A percentile compares a stretch with the other conserved stretches of the same genome.
phyloP scores from a whole-genome alignment of 768 basidiomycete species.

The Kwoniella bestiolae region DNA sequence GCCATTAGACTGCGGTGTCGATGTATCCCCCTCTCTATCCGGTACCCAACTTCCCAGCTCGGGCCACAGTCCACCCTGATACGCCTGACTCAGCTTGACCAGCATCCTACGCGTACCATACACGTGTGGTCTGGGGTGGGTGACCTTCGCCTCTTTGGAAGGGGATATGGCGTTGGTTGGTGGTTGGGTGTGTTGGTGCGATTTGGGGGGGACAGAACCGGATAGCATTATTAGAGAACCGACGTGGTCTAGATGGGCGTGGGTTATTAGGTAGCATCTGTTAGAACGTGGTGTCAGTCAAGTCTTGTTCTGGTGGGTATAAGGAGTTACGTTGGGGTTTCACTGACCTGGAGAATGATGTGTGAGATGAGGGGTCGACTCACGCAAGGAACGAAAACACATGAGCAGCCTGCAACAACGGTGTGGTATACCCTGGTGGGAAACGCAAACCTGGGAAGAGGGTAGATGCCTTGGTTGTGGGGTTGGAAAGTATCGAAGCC shows the following conservation, averaged over 20 bases:
- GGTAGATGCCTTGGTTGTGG: slow-evolving; percentile 5
- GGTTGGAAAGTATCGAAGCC: slow-evolving; percentile 62
- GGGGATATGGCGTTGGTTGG: slow-evolving; percentile 14
- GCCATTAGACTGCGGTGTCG: background rate
- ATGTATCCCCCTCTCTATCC: slow-evolving; percentile 7
- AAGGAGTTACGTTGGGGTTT: too few species aligned
- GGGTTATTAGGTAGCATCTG: slow-evolving; percentile 83
- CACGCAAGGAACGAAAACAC: slow-evolving; percentile 54
- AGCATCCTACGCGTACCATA: slow-evolving; percentile 43
- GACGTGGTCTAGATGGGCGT: slow-evolving; percentile 90
- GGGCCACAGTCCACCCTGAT: slow-evolving; percentile 53
- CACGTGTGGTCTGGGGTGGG: slow-evolving; percentile 35
- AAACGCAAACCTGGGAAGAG: slow-evolving; percentile 33
- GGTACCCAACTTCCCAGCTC: slow-evolving; percentile 51
- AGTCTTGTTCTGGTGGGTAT: too few species aligned
- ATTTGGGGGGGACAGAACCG: slow-evolving; percentile 65
- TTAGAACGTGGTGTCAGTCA: too few species aligned
- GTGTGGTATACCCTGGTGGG: slow-evolving; percentile 39
- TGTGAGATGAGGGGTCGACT: slow-evolving; percentile 14
- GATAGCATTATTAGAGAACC: slow-evolving; percentile 80
- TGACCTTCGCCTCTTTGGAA: background rate
- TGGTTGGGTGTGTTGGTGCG: slow-evolving; percentile 9
- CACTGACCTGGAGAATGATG: too few species aligned
- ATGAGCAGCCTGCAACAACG: slow-evolving; percentile 50
- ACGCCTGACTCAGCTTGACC: slow-evolving; percentile 42